These are phyloP conservation scores for Boletus bicolor DNA, from an alignment of 768 basidiomycete genomes.

Conservation along the genomic window DNA sequence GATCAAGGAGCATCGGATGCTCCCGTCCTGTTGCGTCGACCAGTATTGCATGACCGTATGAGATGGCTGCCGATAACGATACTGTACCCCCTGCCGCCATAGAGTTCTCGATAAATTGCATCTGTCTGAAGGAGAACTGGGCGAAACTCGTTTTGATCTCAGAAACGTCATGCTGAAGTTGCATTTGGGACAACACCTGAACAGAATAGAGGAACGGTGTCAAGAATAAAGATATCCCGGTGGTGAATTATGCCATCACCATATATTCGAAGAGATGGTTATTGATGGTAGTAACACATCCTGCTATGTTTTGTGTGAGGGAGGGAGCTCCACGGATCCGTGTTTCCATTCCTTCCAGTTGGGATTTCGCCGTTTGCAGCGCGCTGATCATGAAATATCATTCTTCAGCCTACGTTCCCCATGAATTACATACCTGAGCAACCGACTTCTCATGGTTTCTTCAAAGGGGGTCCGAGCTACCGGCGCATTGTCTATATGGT, in stretches of 20 bases:
- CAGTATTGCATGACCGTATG: neutral
- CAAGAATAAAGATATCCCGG: neutral
- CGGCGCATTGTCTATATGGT: neutral
- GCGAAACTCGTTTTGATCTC: neutral
- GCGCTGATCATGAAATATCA: neutral
- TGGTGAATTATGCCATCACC: neutral
- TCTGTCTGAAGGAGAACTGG: neutral
- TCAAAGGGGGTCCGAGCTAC: neutral
- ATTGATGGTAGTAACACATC: neutral
- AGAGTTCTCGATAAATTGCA: neutral
- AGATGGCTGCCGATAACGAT: neutral
- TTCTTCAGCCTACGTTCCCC: too few species aligned
- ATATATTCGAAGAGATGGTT: neutral
- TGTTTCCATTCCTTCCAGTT: neutral
- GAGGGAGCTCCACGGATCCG: neutral
- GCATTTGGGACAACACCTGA: neutral
- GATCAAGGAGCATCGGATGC: conserved; percentile 1
- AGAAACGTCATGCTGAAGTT: neutral
- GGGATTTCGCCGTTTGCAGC: neutral
- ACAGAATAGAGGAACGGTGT: neutral
- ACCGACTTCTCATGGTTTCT: neutral
- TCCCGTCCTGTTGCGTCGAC: conserved; percentile 5
- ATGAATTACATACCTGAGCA: neutral
- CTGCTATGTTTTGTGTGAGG: neutral
- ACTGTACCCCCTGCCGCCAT: neutral